These are phyloP conservation scores for Vigna hirtella DNA, from an alignment of 306 rosid genomes.

Conservation along the genomic window DNA sequence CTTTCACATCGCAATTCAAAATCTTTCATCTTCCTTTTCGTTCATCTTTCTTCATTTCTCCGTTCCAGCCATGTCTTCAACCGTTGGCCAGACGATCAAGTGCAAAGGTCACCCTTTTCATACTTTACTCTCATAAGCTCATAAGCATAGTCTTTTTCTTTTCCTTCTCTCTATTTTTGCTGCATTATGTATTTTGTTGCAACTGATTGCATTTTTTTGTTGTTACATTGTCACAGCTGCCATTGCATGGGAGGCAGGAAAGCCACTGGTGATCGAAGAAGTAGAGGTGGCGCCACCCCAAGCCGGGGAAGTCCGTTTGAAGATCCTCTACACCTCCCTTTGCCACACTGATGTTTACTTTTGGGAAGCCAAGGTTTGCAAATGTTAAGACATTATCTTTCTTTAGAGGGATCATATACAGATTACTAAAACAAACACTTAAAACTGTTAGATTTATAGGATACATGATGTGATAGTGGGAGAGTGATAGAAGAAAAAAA, in stretches of 20 bases:
- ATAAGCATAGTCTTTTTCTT: background rate
- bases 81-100: background rate
- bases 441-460: too few species aligned
- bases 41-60: background rate
- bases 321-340: conserved; percentile 61
- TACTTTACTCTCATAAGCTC: too few species aligned
- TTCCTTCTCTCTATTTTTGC: background rate
- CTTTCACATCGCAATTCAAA: background rate
- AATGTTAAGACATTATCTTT: background rate
- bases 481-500: too few species aligned
- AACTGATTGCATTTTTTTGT: background rate
- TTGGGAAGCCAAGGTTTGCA: conserved; percentile 60
- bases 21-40: background rate
- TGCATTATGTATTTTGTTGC: background rate
- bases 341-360: conserved; percentile 65
- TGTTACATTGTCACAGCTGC: conserved; percentile 43
- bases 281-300: conserved; percentile 64
- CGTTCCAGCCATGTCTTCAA: background rate
- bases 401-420: background rate
- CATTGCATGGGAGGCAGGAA: conserved; percentile 62
- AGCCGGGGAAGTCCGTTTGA: conserved; percentile 61
- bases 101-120: conserved; percentile 3
- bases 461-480: too few species aligned
- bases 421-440: too few species aligned
- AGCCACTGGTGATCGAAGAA: conserved; percentile 57